Evolutionary conservation across 2,329 filamentous ascomycete genomes (phyloP), one percentile per base, ranked within the genome.

Genomic region (Cordyceps sp.): DNA sequence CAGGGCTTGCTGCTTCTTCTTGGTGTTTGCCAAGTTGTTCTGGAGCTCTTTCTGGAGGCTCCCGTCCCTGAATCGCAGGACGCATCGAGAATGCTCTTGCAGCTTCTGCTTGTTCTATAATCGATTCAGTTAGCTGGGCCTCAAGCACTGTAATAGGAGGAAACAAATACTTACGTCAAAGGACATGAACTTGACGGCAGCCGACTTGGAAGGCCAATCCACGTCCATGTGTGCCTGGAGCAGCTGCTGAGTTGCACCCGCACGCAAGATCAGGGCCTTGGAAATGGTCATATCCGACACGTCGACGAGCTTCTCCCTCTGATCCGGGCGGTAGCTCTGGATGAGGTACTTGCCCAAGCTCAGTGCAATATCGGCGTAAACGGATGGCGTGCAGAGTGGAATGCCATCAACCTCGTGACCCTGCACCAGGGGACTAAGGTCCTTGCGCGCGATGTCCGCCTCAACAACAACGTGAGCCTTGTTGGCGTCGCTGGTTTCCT

Each of bases 391-490:
- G 44, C 71, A 78, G 13, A 82, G 61, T 26, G 69, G 62, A 35
- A 66, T 65, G 31, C 73, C 73, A 45, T 82, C 80, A 47, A 80
- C 73, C 44, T 71, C 55, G 47, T 82, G 78, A 18, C 77, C 77
- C 30, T 61, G 61, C 33, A 78, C 69, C 8, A 73, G 62, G 30
- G 50, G 36, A 45, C 68, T 66, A 17, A 81, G 59, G 42, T 79
- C 70, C 23, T 69, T 63, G 23, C 78, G 67, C 17, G 66, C 65
- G 30, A 82, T 58, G 39, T 79, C 73, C 10, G 75, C 75, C 51
- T 78, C 73, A 8, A 74, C 69, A 39, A 77, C 62, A 17, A 80
- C 57, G 22, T 60, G 61, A 26, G 64, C 72, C 5, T 20, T 18
- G 7, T 26, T 18, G 6, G 26, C 15, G 12, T 27, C 18, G 7